Conservation (phyloP, 176 grass and related monocot species). For the Luzula sylvatica region DNA sequence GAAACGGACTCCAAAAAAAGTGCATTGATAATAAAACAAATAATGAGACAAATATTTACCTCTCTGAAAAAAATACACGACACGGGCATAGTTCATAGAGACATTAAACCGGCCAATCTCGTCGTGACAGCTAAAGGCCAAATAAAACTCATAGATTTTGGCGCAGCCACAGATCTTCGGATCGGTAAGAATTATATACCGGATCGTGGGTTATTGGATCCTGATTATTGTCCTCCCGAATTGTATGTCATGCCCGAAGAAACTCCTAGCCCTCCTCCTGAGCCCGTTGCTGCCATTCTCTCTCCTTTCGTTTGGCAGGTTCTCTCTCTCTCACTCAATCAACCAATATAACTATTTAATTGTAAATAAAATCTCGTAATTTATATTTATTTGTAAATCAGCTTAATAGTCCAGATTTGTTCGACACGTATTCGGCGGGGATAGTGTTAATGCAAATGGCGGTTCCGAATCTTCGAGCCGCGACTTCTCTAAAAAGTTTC, state of each 20-base stretch:
- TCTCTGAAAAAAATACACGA: conserved; percentile 80
- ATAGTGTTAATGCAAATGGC: conserved; percentile 98
- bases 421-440: conserved; percentile 97
- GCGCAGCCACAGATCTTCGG: conserved; percentile 88
- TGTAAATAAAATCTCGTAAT: too few relatives aligned
- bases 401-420: conserved; percentile 89
- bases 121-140: conserved; percentile 70
- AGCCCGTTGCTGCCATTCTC: conserved; percentile 85
- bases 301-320: conserved; percentile 94
- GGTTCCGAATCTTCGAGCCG: conserved; percentile 43
- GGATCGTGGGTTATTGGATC: conserved; percentile 62
- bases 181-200: conserved; percentile 97
- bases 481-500: conserved; percentile 74
- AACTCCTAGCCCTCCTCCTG: conserved; percentile 59
- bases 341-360: too few relatives aligned
- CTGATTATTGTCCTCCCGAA: conserved; percentile 84
- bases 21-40: conserved; percentile 83
- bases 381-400: conserved; percentile 25
- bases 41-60: conserved; percentile 86
- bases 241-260: conserved; percentile 96
- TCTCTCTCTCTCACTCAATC: background rate
- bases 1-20: conserved; percentile 39
- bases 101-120: conserved; percentile 93
- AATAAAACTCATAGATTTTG: conserved; percentile 98
- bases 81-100: conserved; percentile 86